These are phyloP conservation scores for Candida khao-thaluensis DNA, from an alignment of 805 yeast genomes.

Conservation along the genomic window DNA sequence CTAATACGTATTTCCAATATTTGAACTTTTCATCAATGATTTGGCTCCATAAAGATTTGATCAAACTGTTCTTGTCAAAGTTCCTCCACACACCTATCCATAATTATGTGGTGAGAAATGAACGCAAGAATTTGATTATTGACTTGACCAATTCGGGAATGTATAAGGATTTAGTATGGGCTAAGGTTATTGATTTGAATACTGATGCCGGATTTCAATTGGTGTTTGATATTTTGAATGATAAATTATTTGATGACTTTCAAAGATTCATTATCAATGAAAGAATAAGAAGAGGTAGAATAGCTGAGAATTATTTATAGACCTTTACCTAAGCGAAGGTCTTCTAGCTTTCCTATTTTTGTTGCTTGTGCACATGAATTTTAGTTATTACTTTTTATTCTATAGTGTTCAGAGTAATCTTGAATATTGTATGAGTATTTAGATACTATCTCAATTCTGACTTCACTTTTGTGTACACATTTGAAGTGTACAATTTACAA, in stretches of 20 bases:
- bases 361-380: too few relatives aligned
- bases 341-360: too few relatives aligned
- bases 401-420: too few relatives aligned
- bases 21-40: constrained; percentile 45
- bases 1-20: constrained; percentile 26
- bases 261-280: constrained; percentile 34
- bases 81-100: constrained; percentile 19
- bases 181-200: constrained; percentile 28
- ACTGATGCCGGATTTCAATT: constrained; percentile 25
- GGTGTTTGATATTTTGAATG: constrained; percentile 30
- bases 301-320: constrained; percentile 42
- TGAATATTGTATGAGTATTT: too few relatives aligned
- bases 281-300: constrained; percentile 39
- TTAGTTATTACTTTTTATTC: too few relatives aligned
- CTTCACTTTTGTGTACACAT: too few relatives aligned
- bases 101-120: constrained; percentile 7
- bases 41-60: constrained; percentile 45
- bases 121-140: constrained; percentile 21
- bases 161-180: constrained; percentile 44
- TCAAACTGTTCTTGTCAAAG: constrained; percentile 34
- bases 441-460: too few relatives aligned
- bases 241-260: constrained; percentile 26
- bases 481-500: too few relatives aligned
- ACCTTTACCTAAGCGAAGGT: too few relatives aligned
- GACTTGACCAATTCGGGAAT: constrained; percentile 47